Percentiles rank a stretch among this genome's conserved stretches.
Evolutionary conservation across 495 filamentous ascomycete species (phyloP).

Genomic region (Podospora australis): DNA sequence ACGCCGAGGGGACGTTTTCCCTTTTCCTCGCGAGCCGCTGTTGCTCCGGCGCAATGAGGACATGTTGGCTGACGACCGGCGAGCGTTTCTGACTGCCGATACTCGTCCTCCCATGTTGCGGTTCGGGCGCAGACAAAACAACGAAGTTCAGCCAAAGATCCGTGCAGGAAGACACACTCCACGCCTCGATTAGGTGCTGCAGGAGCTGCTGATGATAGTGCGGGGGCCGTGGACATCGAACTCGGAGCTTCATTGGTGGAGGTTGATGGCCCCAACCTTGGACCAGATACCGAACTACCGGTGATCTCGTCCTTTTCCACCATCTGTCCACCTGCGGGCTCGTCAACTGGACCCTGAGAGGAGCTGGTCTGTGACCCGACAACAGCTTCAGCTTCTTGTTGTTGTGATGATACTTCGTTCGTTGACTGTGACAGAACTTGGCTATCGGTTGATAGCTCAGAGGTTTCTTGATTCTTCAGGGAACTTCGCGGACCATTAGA

Average conservation of each 20-base stretch:
- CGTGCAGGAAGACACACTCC: slow-evolving; percentile 62
- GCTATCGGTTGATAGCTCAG: slow-evolving; percentile 25
- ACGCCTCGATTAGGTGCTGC: slow-evolving; percentile 37
- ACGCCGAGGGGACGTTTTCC: slow-evolving; percentile 59
- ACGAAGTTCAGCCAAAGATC: slow-evolving; percentile 52
- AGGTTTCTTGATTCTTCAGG: slow-evolving; percentile 15
- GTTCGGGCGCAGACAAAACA: slow-evolving; percentile 57
- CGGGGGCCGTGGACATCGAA: not conserved
- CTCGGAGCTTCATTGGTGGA: not conserved
- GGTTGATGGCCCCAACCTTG: not conserved
- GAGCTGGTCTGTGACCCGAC: not conserved
- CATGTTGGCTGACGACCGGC: slow-evolving; percentile 58
- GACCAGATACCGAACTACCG: not conserved
- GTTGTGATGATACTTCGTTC: not conserved
- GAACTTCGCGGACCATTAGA: slow-evolving; percentile 3
- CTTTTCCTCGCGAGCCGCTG: slow-evolving; percentile 48
- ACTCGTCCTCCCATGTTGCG: slow-evolving; percentile 53
- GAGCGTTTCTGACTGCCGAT: slow-evolving; percentile 41
- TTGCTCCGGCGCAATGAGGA: slow-evolving; percentile 49
- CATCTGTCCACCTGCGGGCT: not conserved
- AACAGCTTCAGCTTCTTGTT: not conserved
- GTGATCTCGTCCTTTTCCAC: not conserved
- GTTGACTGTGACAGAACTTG: slow-evolving; percentile 14
- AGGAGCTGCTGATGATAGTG: slow-evolving; percentile 3
- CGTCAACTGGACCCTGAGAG: not conserved